A percentile compares a stretch with the other conserved stretches of the same genome.
Evolutionary conservation across 108 stramenopile species (phyloP).

Genomic region (Nitzschia inconspicua): DNA sequence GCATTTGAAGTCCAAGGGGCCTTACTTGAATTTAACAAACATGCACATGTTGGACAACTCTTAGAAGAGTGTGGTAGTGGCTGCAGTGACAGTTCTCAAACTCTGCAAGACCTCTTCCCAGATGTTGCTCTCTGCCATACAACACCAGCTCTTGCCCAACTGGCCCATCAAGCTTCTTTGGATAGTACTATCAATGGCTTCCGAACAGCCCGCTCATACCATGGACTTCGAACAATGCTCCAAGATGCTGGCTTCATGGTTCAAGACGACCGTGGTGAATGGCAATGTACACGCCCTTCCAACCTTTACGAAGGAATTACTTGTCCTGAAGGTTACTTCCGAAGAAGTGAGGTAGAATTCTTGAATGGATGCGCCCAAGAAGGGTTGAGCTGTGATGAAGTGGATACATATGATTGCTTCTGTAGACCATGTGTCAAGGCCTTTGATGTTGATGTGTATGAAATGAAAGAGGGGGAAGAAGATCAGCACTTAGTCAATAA

Average conservation of each 20-base stretch:
- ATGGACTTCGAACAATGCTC: slow-evolving; percentile 1
- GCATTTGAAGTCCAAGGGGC: slow-evolving; percentile 3
- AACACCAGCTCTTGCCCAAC: not conserved
- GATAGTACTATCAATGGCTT: not conserved
- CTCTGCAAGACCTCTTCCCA: not conserved
- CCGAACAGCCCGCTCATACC: slow-evolving; percentile 10
- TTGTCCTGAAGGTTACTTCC: slow-evolving; percentile 28
- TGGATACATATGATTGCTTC: slow-evolving; percentile 29
- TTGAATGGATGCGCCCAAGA: slow-evolving; percentile 4
- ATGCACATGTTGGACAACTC: slow-evolving; percentile 1
- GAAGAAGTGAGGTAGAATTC: not conserved
- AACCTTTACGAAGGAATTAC: slow-evolving; percentile 25
- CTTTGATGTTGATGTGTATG: slow-evolving; percentile 27
- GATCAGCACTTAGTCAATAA: not conserved
- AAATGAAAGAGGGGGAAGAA: not conserved
- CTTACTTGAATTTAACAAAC: not conserved
- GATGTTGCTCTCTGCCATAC: not conserved
- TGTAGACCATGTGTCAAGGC: slow-evolving; percentile 36
- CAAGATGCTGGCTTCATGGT: slow-evolving; percentile 4
- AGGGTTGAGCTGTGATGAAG: slow-evolving; percentile 17
- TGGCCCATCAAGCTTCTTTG: not conserved
- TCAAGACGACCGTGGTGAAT: not conserved
- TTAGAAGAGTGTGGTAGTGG: not conserved
- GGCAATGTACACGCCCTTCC: slow-evolving; percentile 7
- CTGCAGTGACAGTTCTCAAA: not conserved